A percentile compares a stretch with the other conserved stretches of the same genome.
Evolutionary conservation across 2,329 filamentous ascomycete species (phyloP).

Genomic region (Cercospora sojina): DNA sequence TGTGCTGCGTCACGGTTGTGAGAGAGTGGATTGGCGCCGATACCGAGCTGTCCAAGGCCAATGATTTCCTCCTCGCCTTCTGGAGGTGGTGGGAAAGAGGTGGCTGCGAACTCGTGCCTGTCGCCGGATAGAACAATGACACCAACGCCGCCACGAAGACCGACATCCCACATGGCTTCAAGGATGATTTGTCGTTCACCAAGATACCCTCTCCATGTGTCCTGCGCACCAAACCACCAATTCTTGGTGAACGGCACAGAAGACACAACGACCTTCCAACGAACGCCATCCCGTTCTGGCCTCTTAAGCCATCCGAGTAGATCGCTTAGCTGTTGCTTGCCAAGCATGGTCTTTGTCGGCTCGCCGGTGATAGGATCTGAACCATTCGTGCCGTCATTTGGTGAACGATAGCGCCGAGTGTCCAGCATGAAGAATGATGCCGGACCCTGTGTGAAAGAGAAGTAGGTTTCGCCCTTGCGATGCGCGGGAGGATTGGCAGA

Average conservation of each 20-base stretch:
- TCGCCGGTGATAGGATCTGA: constrained; percentile 52
- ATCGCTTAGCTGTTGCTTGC: constrained; percentile 72
- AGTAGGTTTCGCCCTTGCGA: constrained; percentile 71
- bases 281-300: constrained; percentile 71
- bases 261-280: constrained; percentile 90
- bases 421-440: constrained; percentile 94
- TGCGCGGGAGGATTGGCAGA: constrained; percentile 72
- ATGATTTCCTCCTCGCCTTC: constrained; percentile 49
- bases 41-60: constrained; percentile 30
- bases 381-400: constrained; percentile 60
- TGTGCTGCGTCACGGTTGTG: constrained; percentile 1
- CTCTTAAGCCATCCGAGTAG: constrained; percentile 73
- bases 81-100: constrained; percentile 62
- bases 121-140: constrained; percentile 88
- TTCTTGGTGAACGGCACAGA: constrained; percentile 97
- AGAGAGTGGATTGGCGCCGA: constrained; percentile 26
- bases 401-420: constrained; percentile 78
- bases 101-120: constrained; percentile 95
- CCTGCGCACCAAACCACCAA: constrained; percentile 81
- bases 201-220: constrained; percentile 94
- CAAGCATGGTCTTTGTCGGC: constrained; percentile 77
- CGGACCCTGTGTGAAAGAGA: constrained; percentile 83
- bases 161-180: constrained; percentile 88
- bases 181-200: constrained; percentile 75
- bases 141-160: constrained; percentile 66